Base-by-base conservation (phyloP, 2,329 filamentous ascomycete species). In the Penicillium sp. region DNA sequence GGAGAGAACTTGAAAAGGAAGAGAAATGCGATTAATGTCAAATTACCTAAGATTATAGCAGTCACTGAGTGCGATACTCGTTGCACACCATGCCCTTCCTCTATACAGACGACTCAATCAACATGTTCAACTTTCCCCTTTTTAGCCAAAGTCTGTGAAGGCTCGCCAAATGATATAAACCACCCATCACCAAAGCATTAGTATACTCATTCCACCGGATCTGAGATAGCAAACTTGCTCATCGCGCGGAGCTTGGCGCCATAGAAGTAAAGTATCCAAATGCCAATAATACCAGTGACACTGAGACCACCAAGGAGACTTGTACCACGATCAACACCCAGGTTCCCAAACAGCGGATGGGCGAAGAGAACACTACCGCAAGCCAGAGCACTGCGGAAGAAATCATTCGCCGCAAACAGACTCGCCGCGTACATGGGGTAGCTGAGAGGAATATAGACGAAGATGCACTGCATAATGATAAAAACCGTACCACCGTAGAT, bases 391-490 rank as follows among this genome's bases (percentile, higher is more conserved):
- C 58, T 61, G 45, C 58, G 55, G 50, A 57, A 63, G 49, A 69
- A 64, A 46, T 70, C 68, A 50, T 70, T 72, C 10, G 64, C 66
- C 0, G 68, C 69, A 47, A 72, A 70, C 35, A 71, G 54, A 30
- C 61, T 65, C 2, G 64, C 67, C 5, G 64, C 60, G 30, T 70
- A 70, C 41, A 56, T 56, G 2, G 67, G 67, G 43, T 70, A 70
- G 7, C 58, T 60, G 2, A 64, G 36, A 1, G 66, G 60, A n/a
- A 73, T 60, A 42, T 73, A 72, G n/a, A 71, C 53, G 39, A 72
- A 71, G 27, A 74, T 54, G 51, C 63, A 72, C 61, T 76, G 74
- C 55, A 75, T 65, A 14, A 75, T 55, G 36, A 73, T 54, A 52
- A 75, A 74, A 0, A 59, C 54, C 42, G 64, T 50, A 7, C 64